Conservation (phyloP, 2,329 filamentous ascomycete species). For the Aspergillus pseudonomiae region DNA sequence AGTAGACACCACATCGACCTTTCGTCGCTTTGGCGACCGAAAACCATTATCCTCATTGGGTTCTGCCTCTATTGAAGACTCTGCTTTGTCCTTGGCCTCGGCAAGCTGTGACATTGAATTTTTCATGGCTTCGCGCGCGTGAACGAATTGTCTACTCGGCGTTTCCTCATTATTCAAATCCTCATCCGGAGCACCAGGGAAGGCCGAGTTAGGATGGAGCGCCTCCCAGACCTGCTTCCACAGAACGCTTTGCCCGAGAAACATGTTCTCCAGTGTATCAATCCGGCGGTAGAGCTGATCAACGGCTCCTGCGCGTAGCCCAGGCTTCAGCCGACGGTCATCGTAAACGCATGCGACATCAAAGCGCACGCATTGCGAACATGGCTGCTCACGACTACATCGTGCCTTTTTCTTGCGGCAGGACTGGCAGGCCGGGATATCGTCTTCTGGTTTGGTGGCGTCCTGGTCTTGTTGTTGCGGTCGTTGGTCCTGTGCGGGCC, state of each 20-base stretch:
- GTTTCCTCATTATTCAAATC: neutral
- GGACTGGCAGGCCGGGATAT: constrained; percentile 39
- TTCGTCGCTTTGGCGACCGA: neutral
- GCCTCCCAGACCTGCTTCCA: constrained; percentile 24
- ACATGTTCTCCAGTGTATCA: constrained; percentile 28
- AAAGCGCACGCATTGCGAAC: constrained; percentile 44
- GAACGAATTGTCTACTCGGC: neutral
- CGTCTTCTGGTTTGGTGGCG: neutral
- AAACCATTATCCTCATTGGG: neutral
- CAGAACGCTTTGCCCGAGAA: constrained; percentile 23
- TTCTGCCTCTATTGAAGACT: neutral
- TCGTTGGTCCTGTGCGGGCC: neutral
- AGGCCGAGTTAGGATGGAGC: neutral
- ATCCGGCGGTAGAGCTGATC: constrained; percentile 36
- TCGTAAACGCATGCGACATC: constrained; percentile 38
- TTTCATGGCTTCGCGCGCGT: neutral
- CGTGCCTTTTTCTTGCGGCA: constrained; percentile 52
- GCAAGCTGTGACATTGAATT: neutral
- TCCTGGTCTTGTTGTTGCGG: neutral
- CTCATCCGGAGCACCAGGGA: neutral
- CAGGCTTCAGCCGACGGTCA: constrained; percentile 32
- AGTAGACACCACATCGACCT: neutral
- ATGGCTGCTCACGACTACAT: constrained; percentile 48
- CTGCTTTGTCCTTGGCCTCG: neutral
- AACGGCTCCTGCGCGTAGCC: constrained; percentile 36